Conservation (phyloP, 225 moss, liverwort and hornwort genomes). For the Polytrichum formosum region DNA sequence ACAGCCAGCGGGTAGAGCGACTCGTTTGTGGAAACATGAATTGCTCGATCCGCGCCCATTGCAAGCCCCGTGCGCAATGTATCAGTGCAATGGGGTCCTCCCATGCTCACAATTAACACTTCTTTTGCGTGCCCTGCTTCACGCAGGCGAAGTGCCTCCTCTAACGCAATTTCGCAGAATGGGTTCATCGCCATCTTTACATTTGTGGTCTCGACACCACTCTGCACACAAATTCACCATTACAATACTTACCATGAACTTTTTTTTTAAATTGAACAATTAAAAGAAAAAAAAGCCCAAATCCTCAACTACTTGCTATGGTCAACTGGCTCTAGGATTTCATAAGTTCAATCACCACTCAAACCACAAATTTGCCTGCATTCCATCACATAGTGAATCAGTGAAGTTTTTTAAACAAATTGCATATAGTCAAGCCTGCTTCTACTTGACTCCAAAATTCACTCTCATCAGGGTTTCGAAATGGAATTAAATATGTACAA, state of each 20-base stretch:
- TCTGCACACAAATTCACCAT: constrained; percentile 28
- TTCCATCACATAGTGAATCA: no score
- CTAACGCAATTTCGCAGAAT: constrained; percentile 89
- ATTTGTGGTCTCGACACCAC: constrained; percentile 93
- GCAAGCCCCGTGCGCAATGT: constrained; percentile 86
- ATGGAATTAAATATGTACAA: constrained; percentile 16
- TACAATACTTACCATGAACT: no score
- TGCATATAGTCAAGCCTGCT: no score
- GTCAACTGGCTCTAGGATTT: no score
- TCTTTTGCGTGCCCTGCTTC: constrained; percentile 90
- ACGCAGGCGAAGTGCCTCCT: constrained; percentile 83
- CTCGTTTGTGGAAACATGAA: constrained; percentile 70
- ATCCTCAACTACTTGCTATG: no score
- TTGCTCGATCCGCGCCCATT: constrained; percentile 95
- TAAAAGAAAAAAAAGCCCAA: not conserved
- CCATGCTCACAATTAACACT: constrained; percentile 92
- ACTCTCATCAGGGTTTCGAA: no score
- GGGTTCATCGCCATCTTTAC: constrained; percentile 99
- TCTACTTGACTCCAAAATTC: no score
- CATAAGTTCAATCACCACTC: no score
- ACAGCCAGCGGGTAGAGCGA: constrained; percentile 72
- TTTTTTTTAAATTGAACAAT: no score
- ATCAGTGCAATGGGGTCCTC: constrained; percentile 80
- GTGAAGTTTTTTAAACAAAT: no score
- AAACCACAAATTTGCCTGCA: no score